These are phyloP conservation scores for Dianthus caryophyllus DNA, from an alignment of 148 eudicot genomes.

Conservation along the genomic window DNA sequence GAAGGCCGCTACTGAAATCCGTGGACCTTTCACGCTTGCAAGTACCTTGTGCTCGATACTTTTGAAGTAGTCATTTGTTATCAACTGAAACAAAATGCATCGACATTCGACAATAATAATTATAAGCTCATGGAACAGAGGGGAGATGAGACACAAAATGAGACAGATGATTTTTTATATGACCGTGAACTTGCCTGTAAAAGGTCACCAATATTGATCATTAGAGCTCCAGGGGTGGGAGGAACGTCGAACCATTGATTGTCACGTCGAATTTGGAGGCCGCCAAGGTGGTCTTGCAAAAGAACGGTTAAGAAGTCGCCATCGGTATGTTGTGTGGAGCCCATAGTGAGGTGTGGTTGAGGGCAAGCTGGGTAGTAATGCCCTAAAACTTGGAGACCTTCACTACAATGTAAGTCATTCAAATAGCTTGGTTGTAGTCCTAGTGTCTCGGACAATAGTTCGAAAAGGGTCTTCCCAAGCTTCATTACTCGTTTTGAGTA, in stretches of 20 bases:
- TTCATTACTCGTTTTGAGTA: slow-evolving; percentile 26
- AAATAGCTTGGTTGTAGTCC: slow-evolving; percentile 30
- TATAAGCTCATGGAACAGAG: no score
- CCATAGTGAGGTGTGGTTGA: slow-evolving; percentile 44
- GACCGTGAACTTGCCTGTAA: slow-evolving; percentile 40
- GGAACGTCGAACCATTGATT: slow-evolving; percentile 45
- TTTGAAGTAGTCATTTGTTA: slow-evolving; percentile 49
- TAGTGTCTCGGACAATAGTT: slow-evolving; percentile 29
- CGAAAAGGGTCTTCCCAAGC: slow-evolving; percentile 16
- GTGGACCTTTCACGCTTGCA: slow-evolving; percentile 37
- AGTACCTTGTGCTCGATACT: slow-evolving; percentile 50
- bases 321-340: slow-evolving; percentile 38
- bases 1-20: slow-evolving; percentile 57
- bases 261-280: no score
- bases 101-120: no score
- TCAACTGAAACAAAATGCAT: slow-evolving; percentile 35
- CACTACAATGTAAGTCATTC: no score
- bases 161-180: no score
- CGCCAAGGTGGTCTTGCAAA: slow-evolving; percentile 42
- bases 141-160: no score
- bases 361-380: slow-evolving; percentile 61
- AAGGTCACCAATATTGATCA: slow-evolving; percentile 54
- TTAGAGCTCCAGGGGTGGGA: slow-evolving; percentile 36
- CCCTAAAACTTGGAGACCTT: no score
- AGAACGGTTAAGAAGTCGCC: slow-evolving; percentile 35